A percentile compares a stretch with the other conserved stretches of the same genome.
Evolutionary conservation across 2,329 filamentous ascomycete genomes (phyloP).

Genomic region (Phoma sp.): DNA sequence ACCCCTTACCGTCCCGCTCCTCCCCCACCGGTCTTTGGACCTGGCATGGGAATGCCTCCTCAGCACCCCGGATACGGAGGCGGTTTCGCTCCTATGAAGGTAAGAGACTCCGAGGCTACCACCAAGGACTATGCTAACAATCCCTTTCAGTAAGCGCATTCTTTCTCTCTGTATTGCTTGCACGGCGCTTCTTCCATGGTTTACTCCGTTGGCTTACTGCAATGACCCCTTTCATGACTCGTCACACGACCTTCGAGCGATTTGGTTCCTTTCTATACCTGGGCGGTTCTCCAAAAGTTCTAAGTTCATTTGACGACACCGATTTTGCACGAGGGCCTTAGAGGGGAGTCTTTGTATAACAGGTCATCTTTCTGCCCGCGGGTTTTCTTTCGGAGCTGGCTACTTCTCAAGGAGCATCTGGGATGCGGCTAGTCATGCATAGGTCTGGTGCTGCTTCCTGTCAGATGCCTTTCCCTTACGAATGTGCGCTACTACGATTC

Average conservation of each 20-base stretch:
- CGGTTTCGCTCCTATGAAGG: constrained; percentile 74
- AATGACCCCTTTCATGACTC: constrained; percentile 48
- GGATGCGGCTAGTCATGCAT: constrained; percentile 48
- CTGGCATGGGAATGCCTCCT: constrained; percentile 72
- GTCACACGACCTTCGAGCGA: constrained; percentile 48
- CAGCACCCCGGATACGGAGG: constrained; percentile 63
- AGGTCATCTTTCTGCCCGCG: constrained; percentile 44
- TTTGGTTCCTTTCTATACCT: constrained; percentile 47
- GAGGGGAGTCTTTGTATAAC: constrained; percentile 49
- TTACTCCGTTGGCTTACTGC: constrained; percentile 45
- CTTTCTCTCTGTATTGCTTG: constrained; percentile 46
- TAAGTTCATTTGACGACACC: constrained; percentile 47
- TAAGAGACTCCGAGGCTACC: constrained; percentile 40
- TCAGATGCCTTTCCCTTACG: constrained; percentile 38
- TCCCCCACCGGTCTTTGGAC: constrained; percentile 73
- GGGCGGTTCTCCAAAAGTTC: constrained; percentile 51
- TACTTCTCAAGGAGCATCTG: constrained; percentile 37
- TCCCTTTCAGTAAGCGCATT: constrained; percentile 46
- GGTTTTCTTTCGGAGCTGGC: constrained; percentile 41
- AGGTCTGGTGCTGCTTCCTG: constrained; percentile 43
- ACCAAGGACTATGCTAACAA: constrained; percentile 21
- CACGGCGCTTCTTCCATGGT: constrained; percentile 45
- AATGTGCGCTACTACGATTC: constrained; percentile 38
- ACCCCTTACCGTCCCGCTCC: constrained; percentile 97
- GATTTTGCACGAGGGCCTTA: constrained; percentile 46